These are phyloP conservation scores for Spongiforma sp. DNA, from an alignment of 1,284 basidiomycete genomes.

Conservation along the genomic window DNA sequence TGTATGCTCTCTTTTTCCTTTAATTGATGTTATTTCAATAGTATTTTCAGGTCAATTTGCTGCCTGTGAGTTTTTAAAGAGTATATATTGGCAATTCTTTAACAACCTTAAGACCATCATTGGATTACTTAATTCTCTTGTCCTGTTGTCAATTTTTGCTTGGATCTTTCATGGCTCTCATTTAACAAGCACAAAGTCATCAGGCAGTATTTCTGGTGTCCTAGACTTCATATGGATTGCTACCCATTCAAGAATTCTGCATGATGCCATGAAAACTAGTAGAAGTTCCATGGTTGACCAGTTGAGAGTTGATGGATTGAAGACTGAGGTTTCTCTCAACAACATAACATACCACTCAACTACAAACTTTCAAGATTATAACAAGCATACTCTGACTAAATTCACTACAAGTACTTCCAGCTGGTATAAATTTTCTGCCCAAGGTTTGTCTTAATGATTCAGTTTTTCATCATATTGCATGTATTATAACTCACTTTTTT, in stretches of 20 bases:
- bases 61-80: conserved; percentile 1
- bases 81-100: not conserved
- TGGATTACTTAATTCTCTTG: conserved; percentile 9
- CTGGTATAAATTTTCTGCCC: not conserved
- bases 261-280: conserved; percentile 1
- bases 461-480: not conserved
- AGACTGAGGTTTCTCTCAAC: conserved; percentile 6
- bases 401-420: not conserved
- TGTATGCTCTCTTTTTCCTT: conserved; percentile 3
- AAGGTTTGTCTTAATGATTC: not conserved
- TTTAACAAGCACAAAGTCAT: not conserved
- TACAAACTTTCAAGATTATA: not conserved
- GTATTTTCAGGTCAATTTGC: conserved; percentile 3
- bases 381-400: not conserved
- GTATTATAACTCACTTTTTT: not conserved
- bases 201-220: not conserved
- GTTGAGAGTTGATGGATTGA: conserved; percentile 6
- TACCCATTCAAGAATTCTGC: not conserved
- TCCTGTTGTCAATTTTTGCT: not conserved
- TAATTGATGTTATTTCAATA: not conserved
- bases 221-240: not conserved
- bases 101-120: not conserved
- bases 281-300: not conserved
- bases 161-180: not conserved
- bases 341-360: not conserved